Conservation (phyloP, 2,329 filamentous ascomycete species). For the Coniochaeta pulveracea region DNA sequence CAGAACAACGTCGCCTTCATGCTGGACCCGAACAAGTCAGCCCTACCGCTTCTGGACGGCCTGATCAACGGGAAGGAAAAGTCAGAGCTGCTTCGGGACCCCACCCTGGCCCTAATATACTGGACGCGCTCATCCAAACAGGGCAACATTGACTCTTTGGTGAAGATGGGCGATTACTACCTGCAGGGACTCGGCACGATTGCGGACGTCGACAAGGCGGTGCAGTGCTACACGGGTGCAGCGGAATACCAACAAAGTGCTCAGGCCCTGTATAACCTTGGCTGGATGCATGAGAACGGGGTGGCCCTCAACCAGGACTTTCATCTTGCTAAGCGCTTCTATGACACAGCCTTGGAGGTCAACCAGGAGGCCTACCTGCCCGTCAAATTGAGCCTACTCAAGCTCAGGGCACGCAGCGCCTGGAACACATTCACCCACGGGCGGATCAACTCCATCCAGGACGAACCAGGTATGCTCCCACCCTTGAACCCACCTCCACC, state of each 20-base stretch:
- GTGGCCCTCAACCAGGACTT: slow-evolving; percentile 89
- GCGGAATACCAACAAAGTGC: slow-evolving; percentile 87
- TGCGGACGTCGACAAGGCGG: slow-evolving; percentile 70
- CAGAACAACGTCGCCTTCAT: slow-evolving; percentile 87
- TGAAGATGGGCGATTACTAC: slow-evolving; percentile 99
- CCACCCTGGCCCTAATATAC: slow-evolving; percentile 67
- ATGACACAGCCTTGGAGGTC: slow-evolving; percentile 82
- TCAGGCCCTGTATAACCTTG: slow-evolving; percentile 92
- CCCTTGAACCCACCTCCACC: background rate
- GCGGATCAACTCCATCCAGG: slow-evolving; percentile 82
- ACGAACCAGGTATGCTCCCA: slow-evolving; percentile 63
- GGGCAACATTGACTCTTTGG: slow-evolving; percentile 81
- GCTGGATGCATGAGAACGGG: slow-evolving; percentile 99
- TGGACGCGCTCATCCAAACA: slow-evolving; percentile 94
- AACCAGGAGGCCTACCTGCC: slow-evolving; percentile 91
- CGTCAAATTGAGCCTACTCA: slow-evolving; percentile 77
- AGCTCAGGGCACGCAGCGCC: slow-evolving; percentile 73
- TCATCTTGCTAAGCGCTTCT: slow-evolving; percentile 92
- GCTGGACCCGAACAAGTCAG: slow-evolving; percentile 61
- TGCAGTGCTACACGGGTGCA: slow-evolving; percentile 83
- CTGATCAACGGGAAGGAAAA: slow-evolving; percentile 29
- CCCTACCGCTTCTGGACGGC: slow-evolving; percentile 43
- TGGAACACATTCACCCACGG: slow-evolving; percentile 93
- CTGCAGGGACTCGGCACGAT: slow-evolving; percentile 67
- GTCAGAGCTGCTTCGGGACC: slow-evolving; percentile 34